Conservation (phyloP, 345 rosid genomes). For the Mallotus nudiflorus region DNA sequence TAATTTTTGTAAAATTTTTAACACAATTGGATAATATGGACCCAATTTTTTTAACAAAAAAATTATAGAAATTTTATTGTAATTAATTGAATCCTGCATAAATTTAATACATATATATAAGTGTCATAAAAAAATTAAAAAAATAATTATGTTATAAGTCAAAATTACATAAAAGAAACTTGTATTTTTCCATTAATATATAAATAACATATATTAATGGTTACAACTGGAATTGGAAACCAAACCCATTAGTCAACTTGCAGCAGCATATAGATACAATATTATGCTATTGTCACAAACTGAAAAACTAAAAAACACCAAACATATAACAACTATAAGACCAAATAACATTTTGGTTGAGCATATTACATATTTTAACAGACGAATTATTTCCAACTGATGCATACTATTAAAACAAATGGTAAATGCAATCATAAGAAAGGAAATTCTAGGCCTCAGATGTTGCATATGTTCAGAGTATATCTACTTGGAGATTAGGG, state of each 20-base stretch:
- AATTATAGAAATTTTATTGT: too few relatives aligned
- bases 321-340: slow-evolving; percentile 1
- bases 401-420: neutral
- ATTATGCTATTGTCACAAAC: neutral
- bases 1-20: too few relatives aligned
- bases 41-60: too few relatives aligned
- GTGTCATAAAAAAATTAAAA: too few relatives aligned
- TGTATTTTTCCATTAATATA: too few relatives aligned
- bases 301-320: slow-evolving; percentile 3
- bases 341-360: neutral
- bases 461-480: neutral
- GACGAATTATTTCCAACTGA: slow-evolving; percentile 3
- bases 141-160: too few relatives aligned
- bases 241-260: slow-evolving; percentile 20
- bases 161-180: too few relatives aligned
- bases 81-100: too few relatives aligned
- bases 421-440: neutral
- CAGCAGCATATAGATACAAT: neutral
- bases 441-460: neutral
- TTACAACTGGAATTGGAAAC: slow-evolving; percentile 30
- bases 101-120: too few relatives aligned
- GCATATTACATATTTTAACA: neutral
- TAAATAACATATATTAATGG: too few relatives aligned
- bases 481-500: neutral
- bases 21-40: too few relatives aligned